Percentiles rank a stretch among this genome's conserved stretches.
These are phyloP conservation scores for Zasmidium cellare DNA, from an alignment of 2,329 filamentous ascomycete species.

Conservation along the genomic window DNA sequence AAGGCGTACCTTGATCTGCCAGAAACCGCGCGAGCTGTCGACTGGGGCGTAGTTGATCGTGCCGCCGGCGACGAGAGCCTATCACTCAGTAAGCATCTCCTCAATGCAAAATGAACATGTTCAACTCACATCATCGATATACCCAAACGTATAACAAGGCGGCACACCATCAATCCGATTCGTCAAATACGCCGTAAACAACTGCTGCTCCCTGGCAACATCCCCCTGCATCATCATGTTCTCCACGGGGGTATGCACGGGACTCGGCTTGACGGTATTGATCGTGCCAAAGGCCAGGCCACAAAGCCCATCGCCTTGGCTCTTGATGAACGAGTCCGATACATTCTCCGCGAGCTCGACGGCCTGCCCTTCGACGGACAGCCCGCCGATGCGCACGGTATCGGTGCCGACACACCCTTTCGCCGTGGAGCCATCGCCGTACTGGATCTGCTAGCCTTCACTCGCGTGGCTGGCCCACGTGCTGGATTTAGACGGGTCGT, in stretches of 20 bases:
- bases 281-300: slow-evolving; percentile 61
- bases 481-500: slow-evolving; percentile 60
- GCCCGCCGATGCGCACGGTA: slow-evolving; percentile 60
- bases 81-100: slow-evolving; percentile 7
- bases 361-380: slow-evolving; percentile 61
- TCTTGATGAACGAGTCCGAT: slow-evolving; percentile 58
- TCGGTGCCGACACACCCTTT: slow-evolving; percentile 67
- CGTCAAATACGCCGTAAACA: slow-evolving; percentile 67
- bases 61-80: slow-evolving; percentile 55
- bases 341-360: slow-evolving; percentile 64
- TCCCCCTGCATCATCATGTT: slow-evolving; percentile 65
- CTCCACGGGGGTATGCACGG: slow-evolving; percentile 63
- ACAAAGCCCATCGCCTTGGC: slow-evolving; percentile 63
- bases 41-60: slow-evolving; percentile 57
- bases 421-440: slow-evolving; percentile 68
- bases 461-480: slow-evolving; percentile 55
- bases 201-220: slow-evolving; percentile 53
- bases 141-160: slow-evolving; percentile 72
- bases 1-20: slow-evolving; percentile 53
- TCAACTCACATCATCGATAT: slow-evolving; percentile 54
- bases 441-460: slow-evolving; percentile 64
- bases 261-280: slow-evolving; percentile 46
- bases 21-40: slow-evolving; percentile 67
- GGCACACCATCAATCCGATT: slow-evolving; percentile 51
- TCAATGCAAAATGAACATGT: not conserved